phyloP scores from a whole-genome alignment of 768 basidiomycete species.

The Cyclocybe aegerita region DNA sequence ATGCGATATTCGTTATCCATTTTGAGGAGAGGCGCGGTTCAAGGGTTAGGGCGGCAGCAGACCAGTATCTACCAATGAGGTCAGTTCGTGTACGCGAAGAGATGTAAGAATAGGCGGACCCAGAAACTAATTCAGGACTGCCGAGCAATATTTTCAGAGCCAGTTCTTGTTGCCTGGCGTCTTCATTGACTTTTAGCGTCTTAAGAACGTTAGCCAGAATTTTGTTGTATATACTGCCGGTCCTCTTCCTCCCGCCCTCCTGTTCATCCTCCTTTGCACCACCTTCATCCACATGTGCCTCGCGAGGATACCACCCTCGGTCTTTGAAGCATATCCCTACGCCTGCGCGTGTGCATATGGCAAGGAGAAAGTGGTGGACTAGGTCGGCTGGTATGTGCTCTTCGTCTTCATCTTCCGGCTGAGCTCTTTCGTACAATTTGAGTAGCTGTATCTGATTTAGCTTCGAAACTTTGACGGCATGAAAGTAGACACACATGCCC shows the following conservation, averaged over 20 bases:
- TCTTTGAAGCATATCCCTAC: slow-evolving; percentile 86
- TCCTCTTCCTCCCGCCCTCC: slow-evolving; percentile 22
- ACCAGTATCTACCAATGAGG: slow-evolving; percentile 61
- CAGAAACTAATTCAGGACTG: slow-evolving; percentile 84
- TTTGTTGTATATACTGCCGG: slow-evolving; percentile 72
- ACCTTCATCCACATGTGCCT: slow-evolving; percentile 36
- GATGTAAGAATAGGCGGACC: slow-evolving; percentile 41
- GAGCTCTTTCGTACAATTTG: slow-evolving; percentile 69
- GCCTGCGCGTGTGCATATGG: slow-evolving; percentile 79
- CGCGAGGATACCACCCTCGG: slow-evolving; percentile 87
- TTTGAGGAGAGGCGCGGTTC: slow-evolving; percentile 86
- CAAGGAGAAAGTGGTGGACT: slow-evolving; percentile 84
- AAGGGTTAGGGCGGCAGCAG: slow-evolving; percentile 63
- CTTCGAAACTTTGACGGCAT: not conserved
- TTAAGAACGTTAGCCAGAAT: slow-evolving; percentile 77
- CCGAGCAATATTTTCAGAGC: slow-evolving; percentile 76
- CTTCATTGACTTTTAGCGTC: slow-evolving; percentile 84
- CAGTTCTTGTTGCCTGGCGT: slow-evolving; percentile 80
- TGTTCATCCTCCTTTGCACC: slow-evolving; percentile 33
- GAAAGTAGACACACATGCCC: slow-evolving; percentile 47
- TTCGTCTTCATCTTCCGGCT: slow-evolving; percentile 43
- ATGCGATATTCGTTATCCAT: slow-evolving; percentile 89
- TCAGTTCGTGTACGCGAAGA: not conserved
- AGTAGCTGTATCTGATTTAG: slow-evolving; percentile 45
- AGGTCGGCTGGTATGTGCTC: slow-evolving; percentile 74